phyloP scores from a whole-genome alignment of 2,329 filamentous ascomycete species.

The Nothopassalora personata region DNA sequence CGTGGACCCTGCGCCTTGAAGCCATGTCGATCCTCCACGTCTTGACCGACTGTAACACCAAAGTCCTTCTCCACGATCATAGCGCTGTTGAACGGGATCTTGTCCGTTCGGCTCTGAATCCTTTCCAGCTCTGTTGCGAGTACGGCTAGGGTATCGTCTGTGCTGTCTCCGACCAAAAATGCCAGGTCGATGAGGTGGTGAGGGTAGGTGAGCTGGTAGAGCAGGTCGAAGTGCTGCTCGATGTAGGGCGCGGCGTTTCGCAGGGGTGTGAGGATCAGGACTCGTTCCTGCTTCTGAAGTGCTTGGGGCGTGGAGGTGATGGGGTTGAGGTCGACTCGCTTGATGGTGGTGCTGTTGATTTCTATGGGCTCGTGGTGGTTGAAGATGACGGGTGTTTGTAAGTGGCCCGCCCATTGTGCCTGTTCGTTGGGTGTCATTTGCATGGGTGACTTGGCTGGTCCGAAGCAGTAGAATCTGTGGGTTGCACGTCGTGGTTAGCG shows the following conservation, averaged over 20 bases:
- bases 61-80: slow-evolving; percentile 91
- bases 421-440: slow-evolving; percentile 90
- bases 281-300: slow-evolving; percentile 71
- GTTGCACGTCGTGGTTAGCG: slow-evolving; percentile 22
- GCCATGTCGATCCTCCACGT: slow-evolving; percentile 74
- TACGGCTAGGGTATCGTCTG: slow-evolving; percentile 84
- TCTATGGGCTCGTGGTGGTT: slow-evolving; percentile 88
- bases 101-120: slow-evolving; percentile 71
- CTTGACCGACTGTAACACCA: slow-evolving; percentile 66
- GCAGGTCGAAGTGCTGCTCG: slow-evolving; percentile 85
- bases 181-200: slow-evolving; percentile 92
- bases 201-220: slow-evolving; percentile 85
- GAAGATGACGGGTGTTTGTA: slow-evolving; percentile 90
- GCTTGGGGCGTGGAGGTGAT: slow-evolving; percentile 78
- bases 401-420: slow-evolving; percentile 78
- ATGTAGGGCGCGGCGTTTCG: slow-evolving; percentile 82
- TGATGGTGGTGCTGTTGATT: slow-evolving; percentile 74
- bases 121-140: slow-evolving; percentile 80
- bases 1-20: slow-evolving; percentile 85
- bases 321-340: slow-evolving; percentile 76
- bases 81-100: slow-evolving; percentile 78
- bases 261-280: slow-evolving; percentile 87
- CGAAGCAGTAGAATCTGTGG: slow-evolving; percentile 90
- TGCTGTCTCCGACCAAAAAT: slow-evolving; percentile 88
- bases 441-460: slow-evolving; percentile 90